These are phyloP conservation scores for Lasiodiplodia citricola DNA, from an alignment of 2,329 filamentous ascomycete species.

Conservation along the genomic window DNA sequence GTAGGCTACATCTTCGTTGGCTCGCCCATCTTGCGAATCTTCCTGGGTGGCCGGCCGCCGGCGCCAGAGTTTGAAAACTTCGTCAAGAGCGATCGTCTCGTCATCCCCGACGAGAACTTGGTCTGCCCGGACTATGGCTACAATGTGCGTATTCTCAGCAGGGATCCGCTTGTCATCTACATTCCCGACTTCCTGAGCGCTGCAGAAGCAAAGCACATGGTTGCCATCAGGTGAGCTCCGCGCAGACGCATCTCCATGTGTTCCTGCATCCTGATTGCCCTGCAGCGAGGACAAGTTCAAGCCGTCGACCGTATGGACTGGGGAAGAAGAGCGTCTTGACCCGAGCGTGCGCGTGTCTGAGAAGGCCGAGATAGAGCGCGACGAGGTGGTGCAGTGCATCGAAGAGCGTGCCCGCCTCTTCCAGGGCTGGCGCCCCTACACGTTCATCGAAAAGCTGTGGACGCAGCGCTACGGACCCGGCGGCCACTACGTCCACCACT, in stretches of 20 bases:
- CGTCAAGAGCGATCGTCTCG: conserved; percentile 44
- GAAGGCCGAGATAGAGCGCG: conserved; percentile 48
- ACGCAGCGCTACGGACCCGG: conserved; percentile 63
- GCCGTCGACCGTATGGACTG: conserved; percentile 61
- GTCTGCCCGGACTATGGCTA: conserved; percentile 47
- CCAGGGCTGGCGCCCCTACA: conserved; percentile 64
- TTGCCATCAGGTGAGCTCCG: conserved; percentile 56
- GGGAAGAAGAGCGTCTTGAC: conserved; percentile 54
- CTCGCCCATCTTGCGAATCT: conserved; percentile 37
- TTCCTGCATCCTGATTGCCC: conserved; percentile 24
- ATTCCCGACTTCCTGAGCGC: conserved; percentile 60
- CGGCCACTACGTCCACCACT: conserved; percentile 65
- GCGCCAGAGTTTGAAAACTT: conserved; percentile 21
- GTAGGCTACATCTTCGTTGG: conserved; percentile 44
- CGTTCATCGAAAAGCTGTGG: conserved; percentile 66
- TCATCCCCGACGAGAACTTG: conserved; percentile 47
- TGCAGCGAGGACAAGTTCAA: conserved; percentile 55
- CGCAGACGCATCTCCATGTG: not conserved
- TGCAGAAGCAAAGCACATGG: conserved; percentile 56
- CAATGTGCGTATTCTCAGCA: conserved; percentile 56
- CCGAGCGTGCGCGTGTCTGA: conserved; percentile 59
- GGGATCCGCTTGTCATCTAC: conserved; percentile 63
- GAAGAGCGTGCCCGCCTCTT: conserved; percentile 63
- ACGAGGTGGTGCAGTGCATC: conserved; percentile 61
- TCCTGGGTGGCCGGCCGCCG: conserved; percentile 27